Evolutionary conservation across 2,329 filamentous ascomycete species (phyloP), one percentile per base, ranked within the genome.

Genomic region (Ophiostoma piceae): DNA sequence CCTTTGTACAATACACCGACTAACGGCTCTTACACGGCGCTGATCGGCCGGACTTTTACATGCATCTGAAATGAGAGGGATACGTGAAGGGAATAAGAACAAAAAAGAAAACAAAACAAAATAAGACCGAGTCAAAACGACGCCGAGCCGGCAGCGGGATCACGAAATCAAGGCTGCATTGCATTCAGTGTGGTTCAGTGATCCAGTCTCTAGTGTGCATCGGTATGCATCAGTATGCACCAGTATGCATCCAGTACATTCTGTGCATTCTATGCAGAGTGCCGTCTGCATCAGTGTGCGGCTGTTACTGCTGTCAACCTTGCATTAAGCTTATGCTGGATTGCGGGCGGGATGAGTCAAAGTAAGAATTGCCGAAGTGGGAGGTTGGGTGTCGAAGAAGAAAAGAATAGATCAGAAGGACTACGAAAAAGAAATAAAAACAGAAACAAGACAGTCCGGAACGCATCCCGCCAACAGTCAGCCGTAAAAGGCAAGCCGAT

Each of bases 121-220:
- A 32, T 60, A 60, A 60, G 54, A 60, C 54, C 54, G 26, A 60
- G 54, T 57, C 54, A 16, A 60, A 60, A 60, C 12, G 54, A 29
- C 57, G 26, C 57, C 57, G 57, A 62, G 57, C 57, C 57, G 57
- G 57, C 57, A 62, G 14, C 57, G 57, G 26, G 57, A 62, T 62
- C 26, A 62, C 57, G 57, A 62, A 62, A 62, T 62, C 26, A 62
- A 62, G 57, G 57, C 57, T 62, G 57, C 57, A 62, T 62, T 62
- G 57, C 57, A 62, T 62, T 4, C 51, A 26, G n/a, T 26, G 8
- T 35, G 35, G 35, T 35, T 35, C 35, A 35, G 35, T 35, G 35
- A 35, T 35, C 35, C 8, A 29, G 26, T 19, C 1, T 35, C 35
- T 35, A 47, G 41, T 14, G 4, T 51, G 47, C 47, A 51, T 57